Base-by-base conservation (phyloP, 176 grass and related monocot genomes). In the Avena insularis region DNA sequence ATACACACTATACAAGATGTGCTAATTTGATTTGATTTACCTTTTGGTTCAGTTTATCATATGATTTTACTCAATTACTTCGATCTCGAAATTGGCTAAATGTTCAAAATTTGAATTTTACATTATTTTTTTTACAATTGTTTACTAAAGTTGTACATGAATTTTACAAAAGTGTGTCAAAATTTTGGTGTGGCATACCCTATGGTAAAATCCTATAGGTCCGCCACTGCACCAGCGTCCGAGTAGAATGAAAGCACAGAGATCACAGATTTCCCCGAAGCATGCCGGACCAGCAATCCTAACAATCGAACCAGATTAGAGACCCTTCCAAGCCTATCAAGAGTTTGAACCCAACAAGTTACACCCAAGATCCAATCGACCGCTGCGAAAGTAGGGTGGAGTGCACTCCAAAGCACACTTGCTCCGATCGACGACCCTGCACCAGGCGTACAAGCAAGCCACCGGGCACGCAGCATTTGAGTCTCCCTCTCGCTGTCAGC, bases 381-480 rank as follows among this genome's bases (percentile, higher is more conserved):
- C 16, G 2, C n/a, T 11, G 47, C 4, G 21, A 79, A 38, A 71
- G 65, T 62, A 36, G 73, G 59, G 87, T 89, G 75, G 74, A 89
- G 81, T 91, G 86, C 82, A 88, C 86, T 85, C 82, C 82, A 88
- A 31, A 88, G 15, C 77, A 56, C 89, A 63, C 72, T 29, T 76
- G 7, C 49, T 54, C 47, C 3, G 45, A 12, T 13, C 59, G 80
- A 79, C 67, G 89, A 79, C 49, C 66, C 77, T 76, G 85, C 12
- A 47, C 77, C 77, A 82, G 20, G 90, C 90, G 90, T 91, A 82
- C 82, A 91, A 90, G 89, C 72, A 80, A 91, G 70, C 53, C 56
- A 81, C 49, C 49, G 60, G 68, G 69, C 71, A 82, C 88, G 19
- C 79, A 19, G 49, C 8, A 40, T 7, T n/a, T 8, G 15, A 4